These are phyloP conservation scores for Leptographium flavum DNA, from an alignment of 2,329 filamentous ascomycete species.

Conservation along the genomic window DNA sequence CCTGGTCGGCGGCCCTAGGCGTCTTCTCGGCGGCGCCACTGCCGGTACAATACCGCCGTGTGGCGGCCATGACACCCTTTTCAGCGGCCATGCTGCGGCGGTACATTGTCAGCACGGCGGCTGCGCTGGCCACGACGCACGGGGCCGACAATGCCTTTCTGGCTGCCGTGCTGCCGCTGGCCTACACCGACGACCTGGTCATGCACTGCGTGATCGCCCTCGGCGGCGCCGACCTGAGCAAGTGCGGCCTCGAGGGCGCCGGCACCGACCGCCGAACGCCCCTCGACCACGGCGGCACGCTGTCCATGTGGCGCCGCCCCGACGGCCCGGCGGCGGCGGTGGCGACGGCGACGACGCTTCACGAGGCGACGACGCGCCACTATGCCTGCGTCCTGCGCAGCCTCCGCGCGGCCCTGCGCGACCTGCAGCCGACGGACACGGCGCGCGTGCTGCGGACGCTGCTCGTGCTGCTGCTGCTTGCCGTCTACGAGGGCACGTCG, in stretches of 20 bases:
- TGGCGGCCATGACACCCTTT: slow-evolving; percentile 10
- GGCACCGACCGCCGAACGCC: background rate
- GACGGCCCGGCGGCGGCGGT: no score
- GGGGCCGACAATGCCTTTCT: slow-evolving; percentile 10
- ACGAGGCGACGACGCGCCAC: slow-evolving; percentile 11
- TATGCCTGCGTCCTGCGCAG: slow-evolving; percentile 11
- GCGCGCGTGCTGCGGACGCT: slow-evolving; percentile 10
- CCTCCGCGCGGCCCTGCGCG: slow-evolving; percentile 7
- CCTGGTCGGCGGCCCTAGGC: background rate
- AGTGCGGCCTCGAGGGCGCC: background rate
- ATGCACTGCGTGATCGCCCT: slow-evolving; percentile 13
- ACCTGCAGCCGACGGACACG: slow-evolving; percentile 7
- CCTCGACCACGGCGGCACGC: background rate
- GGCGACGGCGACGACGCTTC: slow-evolving; percentile 4
- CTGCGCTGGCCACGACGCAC: slow-evolving; percentile 4
- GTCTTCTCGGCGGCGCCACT: background rate
- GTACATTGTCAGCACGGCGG: slow-evolving; percentile 9
- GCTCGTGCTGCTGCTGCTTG: slow-evolving; percentile 8
- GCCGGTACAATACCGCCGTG: slow-evolving; percentile 3
- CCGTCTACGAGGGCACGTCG: slow-evolving; percentile 10
- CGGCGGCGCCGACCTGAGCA: slow-evolving; percentile 8
- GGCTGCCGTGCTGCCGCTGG: slow-evolving; percentile 10
- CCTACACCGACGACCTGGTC: slow-evolving; percentile 13
- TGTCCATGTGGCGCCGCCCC: background rate
- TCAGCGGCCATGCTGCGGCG: slow-evolving; percentile 10